Conservation (phyloP, 352 stramenopile species). For the Phytophthora crassamura region DNA sequence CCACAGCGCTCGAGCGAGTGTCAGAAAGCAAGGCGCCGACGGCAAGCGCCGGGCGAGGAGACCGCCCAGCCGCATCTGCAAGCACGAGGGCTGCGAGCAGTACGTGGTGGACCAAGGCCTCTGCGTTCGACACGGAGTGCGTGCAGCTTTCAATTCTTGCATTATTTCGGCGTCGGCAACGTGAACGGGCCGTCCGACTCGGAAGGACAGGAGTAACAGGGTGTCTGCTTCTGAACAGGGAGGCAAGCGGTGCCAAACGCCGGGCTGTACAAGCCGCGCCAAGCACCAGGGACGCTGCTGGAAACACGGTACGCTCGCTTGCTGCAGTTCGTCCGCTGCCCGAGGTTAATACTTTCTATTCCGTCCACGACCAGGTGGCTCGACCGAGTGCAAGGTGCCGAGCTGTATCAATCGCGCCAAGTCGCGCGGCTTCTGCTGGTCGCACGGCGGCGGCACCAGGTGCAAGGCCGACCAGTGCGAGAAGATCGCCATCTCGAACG, state of each 20-base stretch:
- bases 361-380: slow-evolving; percentile 49
- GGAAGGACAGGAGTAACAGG: background rate
- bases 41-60: slow-evolving; percentile 59
- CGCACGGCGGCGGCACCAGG: slow-evolving; percentile 82
- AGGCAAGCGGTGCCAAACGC: slow-evolving; percentile 65
- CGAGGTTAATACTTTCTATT: slow-evolving; percentile 3
- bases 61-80: slow-evolving; percentile 73
- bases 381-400: slow-evolving; percentile 72
- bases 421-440: slow-evolving; percentile 87
- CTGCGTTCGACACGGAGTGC: slow-evolving; percentile 75
- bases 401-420: slow-evolving; percentile 86
- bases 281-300: slow-evolving; percentile 81
- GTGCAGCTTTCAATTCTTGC: slow-evolving; percentile 28
- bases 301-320: slow-evolving; percentile 53
- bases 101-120: slow-evolving; percentile 85
- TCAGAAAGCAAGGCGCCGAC: slow-evolving; percentile 39
- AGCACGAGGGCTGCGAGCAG: slow-evolving; percentile 75
- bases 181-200: background rate
- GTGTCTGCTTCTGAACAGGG: slow-evolving; percentile 39
- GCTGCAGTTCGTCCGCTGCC: background rate
- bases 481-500: slow-evolving; percentile 85
- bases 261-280: slow-evolving; percentile 71
- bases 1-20: slow-evolving; percentile 12
- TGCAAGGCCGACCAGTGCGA: slow-evolving; percentile 73
- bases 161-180: background rate